Base-by-base conservation (phyloP, 192 early-diverging fungal species). In the Coemansia sp. region DNA sequence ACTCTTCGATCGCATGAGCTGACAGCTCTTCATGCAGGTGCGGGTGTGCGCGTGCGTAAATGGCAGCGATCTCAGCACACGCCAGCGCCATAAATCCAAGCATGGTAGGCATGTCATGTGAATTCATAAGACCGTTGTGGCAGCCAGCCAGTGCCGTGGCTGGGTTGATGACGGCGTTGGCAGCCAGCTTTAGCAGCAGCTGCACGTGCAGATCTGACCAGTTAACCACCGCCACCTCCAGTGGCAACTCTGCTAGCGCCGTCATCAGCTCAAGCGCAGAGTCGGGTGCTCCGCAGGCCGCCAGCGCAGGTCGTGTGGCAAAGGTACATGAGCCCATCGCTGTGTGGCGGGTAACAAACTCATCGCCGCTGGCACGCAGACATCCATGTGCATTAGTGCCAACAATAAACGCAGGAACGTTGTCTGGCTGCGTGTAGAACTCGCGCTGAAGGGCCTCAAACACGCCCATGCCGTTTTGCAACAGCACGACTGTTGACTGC, bases 391-490 rank as follows among this genome's bases (percentile, higher is more conserved):
- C 71, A 52, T 84, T 84, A 46, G 75, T 69, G 36, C 86, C 82
- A 36, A 84, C 67, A 37, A 88, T 55, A 65, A 83, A 78, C 8
- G 69, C 50, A 5, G 75, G 81, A 12, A 11, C 10, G 25, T 11
- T 31, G 25, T 47, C 50, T 25, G 53, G 17, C 2, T 56, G 49
- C 49, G 64, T 36, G 57, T 69, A 67, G 46, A 69, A 59, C 57
- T 64, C 52, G 20, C 58, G 49, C 57, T 66, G 68, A 28, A 90
- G 72, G 21, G 85, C 82, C 48, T 87, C 82, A 51, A 79, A 74
- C 22, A 85, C 64, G 17, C 86, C 85, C 82, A 88, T 84, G 7
- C 88, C 89, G 46, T 91, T 91, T 47, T 87, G 87, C 62, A 91
- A 62, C 49, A 91, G 57, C 3, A 88, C 71, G 4, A 91, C 83